Evolutionary conservation across 2,329 filamentous ascomycete genomes (phyloP), one percentile per base, ranked within the genome.

Genomic region (Gaeumannomyces tritici): DNA sequence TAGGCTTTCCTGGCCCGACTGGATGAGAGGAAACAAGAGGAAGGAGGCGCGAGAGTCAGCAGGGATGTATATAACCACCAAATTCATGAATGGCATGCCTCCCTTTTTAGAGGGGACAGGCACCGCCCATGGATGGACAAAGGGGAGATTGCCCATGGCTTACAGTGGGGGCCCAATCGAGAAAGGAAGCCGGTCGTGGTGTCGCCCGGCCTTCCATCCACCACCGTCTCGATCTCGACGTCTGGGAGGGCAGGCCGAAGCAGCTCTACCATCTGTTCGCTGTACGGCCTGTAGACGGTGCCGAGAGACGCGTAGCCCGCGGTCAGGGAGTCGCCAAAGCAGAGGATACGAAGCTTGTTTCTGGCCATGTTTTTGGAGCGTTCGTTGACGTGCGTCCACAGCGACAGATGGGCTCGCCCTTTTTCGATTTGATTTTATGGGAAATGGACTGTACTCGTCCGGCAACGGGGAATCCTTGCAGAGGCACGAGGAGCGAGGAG

Each of bases 291-390:
- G 57, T 74, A 75, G 4, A 70, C 28, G 18, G 73, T 60, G 26
- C 81, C 82, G 57, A 66, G 73, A 63, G 65, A 61, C 33, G 76
- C 74, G 70, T 76, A 86, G 55, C 86, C 86, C 15, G 76, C 77
- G 7, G 86, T 88, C 57, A 89, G 79, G 54, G 83, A 87, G 77
- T 87, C 79, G 71, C 85, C 85, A 71, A 88, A 84, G 76, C 85
- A 87, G 64, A 88, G 79, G 68, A 88, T 80, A 68, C 79, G 77
- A 31, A 85, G 75, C 33, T 74, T 71, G 26, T 26, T 60, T 6
- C 51, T 28, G 35, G 59, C 35, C 59, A 69, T 70, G 66, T n/a
- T 33, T n/a, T 59, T 27, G n/a, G 59, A 27, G 13, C 13, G 33
- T 15, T 35, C 33, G 33, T 11, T 35, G 5, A 15, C 13, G 33